Base-by-base conservation (phyloP, 805 yeast species). In the Blastobotrys parvus region DNA sequence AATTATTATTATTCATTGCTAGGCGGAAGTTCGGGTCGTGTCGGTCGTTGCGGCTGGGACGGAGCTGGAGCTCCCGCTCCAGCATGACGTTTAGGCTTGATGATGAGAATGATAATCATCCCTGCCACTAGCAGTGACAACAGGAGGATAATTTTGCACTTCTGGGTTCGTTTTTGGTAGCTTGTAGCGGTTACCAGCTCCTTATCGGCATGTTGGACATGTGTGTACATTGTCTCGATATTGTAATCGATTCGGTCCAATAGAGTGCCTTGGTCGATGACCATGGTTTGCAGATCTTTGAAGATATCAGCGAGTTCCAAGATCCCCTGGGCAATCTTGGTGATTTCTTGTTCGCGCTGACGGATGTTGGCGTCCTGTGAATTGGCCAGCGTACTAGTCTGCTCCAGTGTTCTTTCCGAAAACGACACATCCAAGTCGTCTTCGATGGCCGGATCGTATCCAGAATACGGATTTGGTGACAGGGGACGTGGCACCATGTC, bases 221-320 rank as follows among this genome's bases (percentile, higher is more conserved):
- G 82, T 29, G 76, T 76, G 2, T 77, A 81, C n/a, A 95, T 82
- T 46, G 78, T 79, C 47, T 82, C 82, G 46, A 92, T 65, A 58
- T 92, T 92, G 61, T 90, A 92, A 62, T 90, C 98, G 44, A 92
- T 90, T 52, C 97, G 69, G 63, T 92, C 98, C 46, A 92, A 70
- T 35, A 92, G 73, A 0, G 96, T 86, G 1, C 98, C 98, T 63
- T 92, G 98, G 56, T 92, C 97, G 44, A 92, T 82, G 35, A 92
- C 85, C 72, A 92, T 70, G 31, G 79, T 77, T 56, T 94, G 97
- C 75, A 92, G 75, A 57, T 92, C 97, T 59, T 83, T 82, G 68
- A 92, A 92, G 36, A 92, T 90, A 1, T 90, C 86, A 23, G 94
- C 83, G 1, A 92, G 85, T 59, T 92, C 99, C 33, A 90, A 67